These are phyloP conservation scores for Gossypium australe DNA, from an alignment of 345 rosid genomes.

Conservation along the genomic window DNA sequence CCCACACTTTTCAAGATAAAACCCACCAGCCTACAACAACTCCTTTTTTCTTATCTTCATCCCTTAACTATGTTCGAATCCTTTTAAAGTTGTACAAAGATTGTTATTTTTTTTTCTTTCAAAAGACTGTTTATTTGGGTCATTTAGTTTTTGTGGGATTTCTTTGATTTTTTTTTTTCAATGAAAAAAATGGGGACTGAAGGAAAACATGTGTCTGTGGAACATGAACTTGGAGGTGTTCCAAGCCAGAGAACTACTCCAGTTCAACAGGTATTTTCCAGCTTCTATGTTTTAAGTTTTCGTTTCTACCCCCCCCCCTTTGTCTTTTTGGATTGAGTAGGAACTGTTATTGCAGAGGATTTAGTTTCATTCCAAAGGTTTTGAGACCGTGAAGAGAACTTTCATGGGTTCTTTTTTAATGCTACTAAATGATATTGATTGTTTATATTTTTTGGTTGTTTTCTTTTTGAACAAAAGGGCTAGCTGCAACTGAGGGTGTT, in stretches of 20 bases:
- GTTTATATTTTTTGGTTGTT: background rate
- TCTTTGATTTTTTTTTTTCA: background rate
- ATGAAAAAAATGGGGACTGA: conserved; percentile 21
- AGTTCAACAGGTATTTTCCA: conserved; percentile 18
- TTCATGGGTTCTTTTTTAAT: background rate
- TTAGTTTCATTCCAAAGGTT: background rate
- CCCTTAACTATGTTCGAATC: background rate
- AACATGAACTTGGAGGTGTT: conserved; percentile 17
- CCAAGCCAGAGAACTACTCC: conserved; percentile 19
- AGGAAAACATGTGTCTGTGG: conserved; percentile 23
- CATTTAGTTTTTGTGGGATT: conserved; percentile 8
- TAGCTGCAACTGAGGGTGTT: background rate
- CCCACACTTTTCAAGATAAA: conserved; percentile 7
- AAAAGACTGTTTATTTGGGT: background rate
- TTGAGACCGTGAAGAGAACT: background rate
- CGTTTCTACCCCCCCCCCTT: too few species aligned
- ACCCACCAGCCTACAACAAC: background rate
- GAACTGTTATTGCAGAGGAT: background rate
- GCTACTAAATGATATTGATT: background rate
- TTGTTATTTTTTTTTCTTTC: background rate
- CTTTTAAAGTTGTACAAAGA: background rate
- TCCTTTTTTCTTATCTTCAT: background rate
- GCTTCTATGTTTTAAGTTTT: background rate
- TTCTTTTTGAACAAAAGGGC: background rate
- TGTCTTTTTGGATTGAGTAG: background rate